phyloP scores from a whole-genome alignment of 148 eudicot genomes.

The Rhododendron mucronatum region DNA sequence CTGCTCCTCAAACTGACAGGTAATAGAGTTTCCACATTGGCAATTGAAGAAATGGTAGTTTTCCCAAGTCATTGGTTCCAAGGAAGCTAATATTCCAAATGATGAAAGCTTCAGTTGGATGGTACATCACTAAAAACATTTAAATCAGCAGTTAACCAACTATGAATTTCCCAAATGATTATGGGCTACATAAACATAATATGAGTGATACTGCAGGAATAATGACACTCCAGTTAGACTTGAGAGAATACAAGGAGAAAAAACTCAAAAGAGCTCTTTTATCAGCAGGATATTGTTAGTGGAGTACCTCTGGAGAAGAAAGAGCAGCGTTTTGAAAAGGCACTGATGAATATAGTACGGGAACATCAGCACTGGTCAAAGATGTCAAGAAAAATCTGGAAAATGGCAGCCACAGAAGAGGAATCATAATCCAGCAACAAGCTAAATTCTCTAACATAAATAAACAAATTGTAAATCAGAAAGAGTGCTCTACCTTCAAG shows the following conservation, averaged over 20 bases:
- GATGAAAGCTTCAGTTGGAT: background rate
- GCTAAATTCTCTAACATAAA: background rate
- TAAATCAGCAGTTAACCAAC: background rate
- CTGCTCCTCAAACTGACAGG: background rate
- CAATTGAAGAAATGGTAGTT: background rate
- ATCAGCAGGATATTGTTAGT: background rate
- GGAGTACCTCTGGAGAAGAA: slow-evolving; percentile 75
- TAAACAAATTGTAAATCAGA: background rate
- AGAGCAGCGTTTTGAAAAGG: slow-evolving; percentile 83
- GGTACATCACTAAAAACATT: background rate
- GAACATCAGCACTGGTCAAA: slow-evolving; percentile 70
- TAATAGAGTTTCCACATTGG: background rate
- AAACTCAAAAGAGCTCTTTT: background rate
- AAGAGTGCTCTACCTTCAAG: background rate
- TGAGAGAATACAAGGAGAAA: background rate
- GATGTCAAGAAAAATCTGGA: slow-evolving; percentile 55
- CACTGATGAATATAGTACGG: slow-evolving; percentile 70
- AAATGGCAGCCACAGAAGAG: slow-evolving; percentile 10
- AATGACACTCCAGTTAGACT: background rate
- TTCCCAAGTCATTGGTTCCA: background rate
- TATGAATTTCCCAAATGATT: background rate
- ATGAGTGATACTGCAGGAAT: background rate
- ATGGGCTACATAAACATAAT: background rate
- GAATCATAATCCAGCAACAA: background rate
- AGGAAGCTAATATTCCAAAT: background rate